A percentile compares a stretch with the other conserved stretches of the same genome.
Evolutionary conservation across 2,329 filamentous ascomycete species (phyloP).

Genomic region (Drechslera avenae): DNA sequence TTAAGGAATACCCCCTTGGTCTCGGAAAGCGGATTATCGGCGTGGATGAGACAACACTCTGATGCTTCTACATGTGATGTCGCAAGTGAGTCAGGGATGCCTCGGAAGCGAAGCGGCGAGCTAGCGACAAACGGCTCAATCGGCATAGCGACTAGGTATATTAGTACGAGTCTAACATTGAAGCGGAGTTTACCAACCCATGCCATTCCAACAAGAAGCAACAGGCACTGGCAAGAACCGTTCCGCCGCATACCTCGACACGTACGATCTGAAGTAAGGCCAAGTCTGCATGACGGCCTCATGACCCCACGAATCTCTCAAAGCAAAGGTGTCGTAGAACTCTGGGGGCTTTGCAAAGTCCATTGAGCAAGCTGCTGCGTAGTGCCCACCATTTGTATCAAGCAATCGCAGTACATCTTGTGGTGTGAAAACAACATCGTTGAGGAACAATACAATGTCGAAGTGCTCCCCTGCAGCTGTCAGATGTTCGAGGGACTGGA

Average conservation of each 20-base stretch:
- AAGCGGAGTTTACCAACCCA: constrained; percentile 43
- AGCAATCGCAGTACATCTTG: constrained; percentile 63
- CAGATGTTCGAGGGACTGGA: constrained; percentile 63
- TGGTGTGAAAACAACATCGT: constrained; percentile 66
- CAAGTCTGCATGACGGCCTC: constrained; percentile 60
- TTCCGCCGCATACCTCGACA: constrained; percentile 61
- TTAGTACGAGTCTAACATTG: neutral
- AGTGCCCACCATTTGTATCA: constrained; percentile 62
- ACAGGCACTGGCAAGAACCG: constrained; percentile 59
- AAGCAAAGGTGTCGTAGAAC: constrained; percentile 68
- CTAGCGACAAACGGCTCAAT: constrained; percentile 30
- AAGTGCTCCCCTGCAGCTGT: constrained; percentile 56
- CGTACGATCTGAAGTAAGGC: constrained; percentile 62
- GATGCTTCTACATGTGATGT: constrained; percentile 71
- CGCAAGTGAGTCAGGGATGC: constrained; percentile 65
- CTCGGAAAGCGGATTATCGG: constrained; percentile 66
- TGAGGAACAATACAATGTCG: constrained; percentile 66
- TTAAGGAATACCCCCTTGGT: constrained; percentile 68
- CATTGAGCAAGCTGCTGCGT: constrained; percentile 66
- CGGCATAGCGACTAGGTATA: constrained; percentile 40
- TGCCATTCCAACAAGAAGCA: constrained; percentile 71
- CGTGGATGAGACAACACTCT: constrained; percentile 79
- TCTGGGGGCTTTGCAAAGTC: constrained; percentile 61
- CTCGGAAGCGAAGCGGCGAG: constrained; percentile 64
- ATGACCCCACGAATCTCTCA: constrained; percentile 60